Evolutionary conservation across 2,329 filamentous ascomycete genomes (phyloP).

Genomic region (Pseudogymnoascus pannorum): DNA sequence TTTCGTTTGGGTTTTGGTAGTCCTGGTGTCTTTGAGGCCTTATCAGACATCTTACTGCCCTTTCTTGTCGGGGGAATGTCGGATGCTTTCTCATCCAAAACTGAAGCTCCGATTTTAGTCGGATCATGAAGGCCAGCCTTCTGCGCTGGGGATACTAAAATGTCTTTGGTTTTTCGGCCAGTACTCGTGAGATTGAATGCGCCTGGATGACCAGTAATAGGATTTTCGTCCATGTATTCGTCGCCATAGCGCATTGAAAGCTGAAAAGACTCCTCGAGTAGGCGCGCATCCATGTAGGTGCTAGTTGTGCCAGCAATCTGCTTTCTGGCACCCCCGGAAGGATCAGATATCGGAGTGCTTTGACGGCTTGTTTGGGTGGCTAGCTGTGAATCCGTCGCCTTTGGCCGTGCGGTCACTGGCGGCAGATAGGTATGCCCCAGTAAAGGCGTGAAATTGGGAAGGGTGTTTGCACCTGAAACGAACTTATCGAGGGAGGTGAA

Average conservation of each 20-base stretch:
- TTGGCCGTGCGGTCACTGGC: slow-evolving; percentile 17
- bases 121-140: slow-evolving; percentile 17
- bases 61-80: slow-evolving; percentile 25
- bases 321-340: slow-evolving; percentile 20
- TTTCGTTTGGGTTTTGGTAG: slow-evolving; percentile 31
- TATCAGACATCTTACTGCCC: slow-evolving; percentile 22
- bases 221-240: slow-evolving; percentile 62
- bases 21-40: slow-evolving; percentile 28
- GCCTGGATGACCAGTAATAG: slow-evolving; percentile 58
- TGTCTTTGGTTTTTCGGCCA: slow-evolving; percentile 36
- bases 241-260: slow-evolving; percentile 52
- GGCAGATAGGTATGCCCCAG: slow-evolving; percentile 37
- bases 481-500: slow-evolving; percentile 27
- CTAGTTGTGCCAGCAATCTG: slow-evolving; percentile 19
- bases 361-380: slow-evolving; percentile 24
- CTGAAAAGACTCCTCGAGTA: slow-evolving; percentile 49
- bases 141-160: slow-evolving; percentile 18
- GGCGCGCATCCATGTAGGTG: slow-evolving; percentile 22
- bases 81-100: slow-evolving; percentile 20
- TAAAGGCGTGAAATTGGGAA: slow-evolving; percentile 41
- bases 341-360: slow-evolving; percentile 41
- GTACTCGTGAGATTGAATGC: slow-evolving; percentile 59
- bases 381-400: slow-evolving; percentile 19
- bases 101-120: slow-evolving; percentile 15
- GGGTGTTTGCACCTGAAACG: slow-evolving; percentile 26